Evolutionary conservation across 2,329 filamentous ascomycete genomes (phyloP).

Genomic region (Aspergillus hortae): DNA sequence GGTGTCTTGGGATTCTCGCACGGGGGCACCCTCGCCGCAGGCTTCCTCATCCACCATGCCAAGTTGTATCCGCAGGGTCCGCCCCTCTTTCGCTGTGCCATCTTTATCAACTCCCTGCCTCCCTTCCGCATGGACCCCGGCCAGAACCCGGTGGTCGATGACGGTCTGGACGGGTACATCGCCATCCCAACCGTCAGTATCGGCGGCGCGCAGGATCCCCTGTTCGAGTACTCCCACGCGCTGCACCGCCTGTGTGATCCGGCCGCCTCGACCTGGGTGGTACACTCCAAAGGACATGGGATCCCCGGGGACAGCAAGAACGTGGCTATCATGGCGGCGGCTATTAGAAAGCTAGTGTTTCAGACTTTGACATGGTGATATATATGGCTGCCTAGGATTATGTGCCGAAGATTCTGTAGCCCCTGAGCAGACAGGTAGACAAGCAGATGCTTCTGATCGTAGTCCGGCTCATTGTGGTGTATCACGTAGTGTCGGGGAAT

Average conservation of each 20-base stretch:
- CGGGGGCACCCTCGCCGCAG: slow-evolving; percentile 29
- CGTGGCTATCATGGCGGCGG: slow-evolving; percentile 20
- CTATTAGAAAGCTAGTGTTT: slow-evolving; percentile 19
- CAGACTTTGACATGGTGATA: slow-evolving; percentile 6
- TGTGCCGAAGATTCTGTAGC: no score
- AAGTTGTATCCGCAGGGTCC: slow-evolving; percentile 18
- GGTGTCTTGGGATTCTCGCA: slow-evolving; percentile 35
- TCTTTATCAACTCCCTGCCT: slow-evolving; percentile 31
- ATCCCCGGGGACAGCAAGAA: slow-evolving; percentile 24
- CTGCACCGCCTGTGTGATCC: slow-evolving; percentile 23
- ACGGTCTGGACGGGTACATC: slow-evolving; percentile 23
- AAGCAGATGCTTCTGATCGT: not conserved
- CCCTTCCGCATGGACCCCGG: slow-evolving; percentile 28
- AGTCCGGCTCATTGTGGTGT: slow-evolving; percentile 4
- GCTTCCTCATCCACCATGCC: slow-evolving; percentile 27
- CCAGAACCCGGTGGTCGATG: slow-evolving; percentile 16
- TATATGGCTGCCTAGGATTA: no score
- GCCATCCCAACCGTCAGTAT: slow-evolving; percentile 24
- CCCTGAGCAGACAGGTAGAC: no score
- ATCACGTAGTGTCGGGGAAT: not conserved
- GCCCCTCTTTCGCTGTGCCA: slow-evolving; percentile 29
- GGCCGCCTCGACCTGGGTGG: slow-evolving; percentile 17
- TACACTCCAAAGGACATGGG: slow-evolving; percentile 26
- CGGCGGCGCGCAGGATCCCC: slow-evolving; percentile 21
- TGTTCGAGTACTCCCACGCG: slow-evolving; percentile 22